Percentiles rank a stretch among this genome's conserved stretches.
Conservation (phyloP, 2,329 filamentous ascomycete species). For the Aspergillus thermomutatus region DNA sequence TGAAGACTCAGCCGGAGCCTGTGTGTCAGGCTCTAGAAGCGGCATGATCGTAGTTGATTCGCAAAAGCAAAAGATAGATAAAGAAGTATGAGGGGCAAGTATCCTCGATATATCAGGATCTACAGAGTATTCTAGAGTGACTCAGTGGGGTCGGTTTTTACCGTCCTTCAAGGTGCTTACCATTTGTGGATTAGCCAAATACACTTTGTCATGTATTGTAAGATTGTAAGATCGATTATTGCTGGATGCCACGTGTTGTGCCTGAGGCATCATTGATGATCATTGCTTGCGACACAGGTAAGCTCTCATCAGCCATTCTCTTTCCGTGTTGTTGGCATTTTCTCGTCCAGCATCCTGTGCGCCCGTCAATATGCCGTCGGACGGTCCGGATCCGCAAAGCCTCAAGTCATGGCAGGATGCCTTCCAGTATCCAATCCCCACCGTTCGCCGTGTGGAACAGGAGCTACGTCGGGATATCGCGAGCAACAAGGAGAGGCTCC, state of each 20-base stretch:
- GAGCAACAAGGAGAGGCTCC: slow-evolving; percentile 64
- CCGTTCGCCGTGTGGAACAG: slow-evolving; percentile 60
- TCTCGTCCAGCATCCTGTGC: slow-evolving; percentile 7
- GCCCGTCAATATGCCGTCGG: slow-evolving; percentile 47
- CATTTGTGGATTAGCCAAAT: slow-evolving; percentile 7
- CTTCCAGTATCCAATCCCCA: slow-evolving; percentile 62
- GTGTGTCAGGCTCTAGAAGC: slow-evolving; percentile 22
- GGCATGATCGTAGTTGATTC: slow-evolving; percentile 23
- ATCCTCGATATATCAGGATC: not conserved
- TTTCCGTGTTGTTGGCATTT: slow-evolving; percentile 6
- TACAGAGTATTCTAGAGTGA: not conserved
- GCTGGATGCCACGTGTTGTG: slow-evolving; percentile 9
- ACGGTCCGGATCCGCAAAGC: slow-evolving; percentile 54
- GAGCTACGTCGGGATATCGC: slow-evolving; percentile 61
- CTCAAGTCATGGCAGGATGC: slow-evolving; percentile 65
- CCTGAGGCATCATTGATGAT: slow-evolving; percentile 17
- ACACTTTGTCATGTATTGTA: slow-evolving; percentile 2
- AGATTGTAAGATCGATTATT: not conserved
- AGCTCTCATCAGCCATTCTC: not conserved
- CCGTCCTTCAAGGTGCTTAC: not conserved
- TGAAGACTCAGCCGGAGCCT: slow-evolving; percentile 10
- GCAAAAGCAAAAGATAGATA: not conserved
- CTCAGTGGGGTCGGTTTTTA: not conserved
- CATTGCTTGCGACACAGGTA: slow-evolving; percentile 2
- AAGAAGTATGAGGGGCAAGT: slow-evolving; percentile 1